phyloP scores from a whole-genome alignment of 2,329 filamentous ascomycete genomes.

The Hypoxylon rubiginosum region DNA sequence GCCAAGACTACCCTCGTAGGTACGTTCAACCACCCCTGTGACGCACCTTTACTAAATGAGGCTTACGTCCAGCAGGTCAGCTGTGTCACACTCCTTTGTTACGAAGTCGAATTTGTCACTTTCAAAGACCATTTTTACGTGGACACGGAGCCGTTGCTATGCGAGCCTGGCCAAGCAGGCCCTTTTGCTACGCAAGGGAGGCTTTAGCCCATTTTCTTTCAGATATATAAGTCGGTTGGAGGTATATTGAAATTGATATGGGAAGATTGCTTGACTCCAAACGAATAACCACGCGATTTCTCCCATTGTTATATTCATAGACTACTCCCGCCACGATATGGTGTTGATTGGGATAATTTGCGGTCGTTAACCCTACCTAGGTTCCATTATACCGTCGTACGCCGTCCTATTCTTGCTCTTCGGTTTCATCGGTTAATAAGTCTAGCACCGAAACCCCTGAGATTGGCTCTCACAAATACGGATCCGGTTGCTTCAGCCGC shows the following conservation, averaged over 20 bases:
- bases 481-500: constrained; percentile 25
- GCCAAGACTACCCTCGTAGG: constrained; percentile 19
- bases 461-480: not conserved
- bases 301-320: not conserved
- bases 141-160: not conserved
- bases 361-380: too few species aligned
- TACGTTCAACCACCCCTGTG: constrained; percentile 18
- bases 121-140: not conserved
- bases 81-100: not conserved
- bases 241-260: not conserved
- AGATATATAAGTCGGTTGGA: not conserved
- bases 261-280: not conserved
- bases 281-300: not conserved
- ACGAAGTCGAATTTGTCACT: not conserved
- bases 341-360: too few species aligned
- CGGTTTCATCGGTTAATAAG: not conserved
- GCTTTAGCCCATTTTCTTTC: not conserved
- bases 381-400: not conserved
- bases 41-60: constrained; percentile 28
- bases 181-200: not conserved
- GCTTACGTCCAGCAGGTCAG: constrained; percentile 11
- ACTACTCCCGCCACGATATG: too few species aligned
- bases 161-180: not conserved
- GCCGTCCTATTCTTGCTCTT: not conserved
- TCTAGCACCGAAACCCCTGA: not conserved